Evolutionary conservation across 176 grass and related monocot species (phyloP).

Genomic region (Chloris gayana): DNA sequence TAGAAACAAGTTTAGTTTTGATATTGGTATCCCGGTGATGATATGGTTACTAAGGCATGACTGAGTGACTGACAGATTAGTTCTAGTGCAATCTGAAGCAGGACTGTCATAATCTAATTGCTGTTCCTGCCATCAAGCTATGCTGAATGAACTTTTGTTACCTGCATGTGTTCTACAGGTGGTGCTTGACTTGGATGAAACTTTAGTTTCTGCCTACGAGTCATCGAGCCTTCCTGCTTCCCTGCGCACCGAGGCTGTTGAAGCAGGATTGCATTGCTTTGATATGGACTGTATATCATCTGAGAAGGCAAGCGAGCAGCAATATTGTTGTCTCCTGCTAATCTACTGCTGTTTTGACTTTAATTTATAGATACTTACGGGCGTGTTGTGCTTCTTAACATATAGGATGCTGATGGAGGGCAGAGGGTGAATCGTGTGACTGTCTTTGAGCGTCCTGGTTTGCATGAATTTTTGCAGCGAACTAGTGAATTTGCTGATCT

Average conservation of each 20-base stretch:
- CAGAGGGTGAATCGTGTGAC: conserved; percentile 75
- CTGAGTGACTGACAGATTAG: background rate
- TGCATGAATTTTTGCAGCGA: conserved; percentile 75
- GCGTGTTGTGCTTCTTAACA: conserved; percentile 35
- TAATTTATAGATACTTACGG: conserved; percentile 8
- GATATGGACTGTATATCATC: conserved; percentile 72
- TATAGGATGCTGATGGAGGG: conserved; percentile 83
- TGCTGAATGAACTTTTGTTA: conserved; percentile 11
- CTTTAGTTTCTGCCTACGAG: conserved; percentile 77
- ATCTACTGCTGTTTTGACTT: background rate
- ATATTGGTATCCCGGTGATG: background rate
- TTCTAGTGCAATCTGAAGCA: background rate
- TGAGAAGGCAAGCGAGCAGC: conserved; percentile 53
- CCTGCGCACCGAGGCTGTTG: conserved; percentile 58
- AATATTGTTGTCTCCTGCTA: background rate
- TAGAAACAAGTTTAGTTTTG: background rate
- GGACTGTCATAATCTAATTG: background rate
- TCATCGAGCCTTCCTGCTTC: conserved; percentile 63
- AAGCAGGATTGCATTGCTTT: conserved; percentile 82
- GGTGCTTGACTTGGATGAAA: conserved; percentile 96
- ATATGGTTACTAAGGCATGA: background rate
- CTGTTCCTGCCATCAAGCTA: conserved; percentile 1
- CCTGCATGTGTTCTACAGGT: conserved; percentile 45
- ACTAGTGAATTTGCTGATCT: conserved; percentile 88
- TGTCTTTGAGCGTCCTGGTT: conserved; percentile 95